phyloP scores from a whole-genome alignment of 1,284 basidiomycete species.

The Exobasidium cylindrosporum region DNA sequence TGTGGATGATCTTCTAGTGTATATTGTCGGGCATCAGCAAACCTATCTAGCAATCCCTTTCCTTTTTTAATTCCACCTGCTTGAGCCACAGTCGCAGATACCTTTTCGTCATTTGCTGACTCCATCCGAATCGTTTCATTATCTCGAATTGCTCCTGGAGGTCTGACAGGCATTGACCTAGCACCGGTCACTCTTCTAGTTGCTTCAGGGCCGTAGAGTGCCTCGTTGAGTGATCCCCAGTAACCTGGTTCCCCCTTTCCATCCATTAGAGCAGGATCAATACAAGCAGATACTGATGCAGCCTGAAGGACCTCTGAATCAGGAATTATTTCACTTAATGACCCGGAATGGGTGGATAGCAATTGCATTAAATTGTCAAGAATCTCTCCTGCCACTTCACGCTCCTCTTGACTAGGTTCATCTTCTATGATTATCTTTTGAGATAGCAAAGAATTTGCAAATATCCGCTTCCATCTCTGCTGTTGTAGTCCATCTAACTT shows the following conservation, averaged over 20 bases:
- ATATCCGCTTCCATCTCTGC: background rate
- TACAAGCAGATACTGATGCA: background rate
- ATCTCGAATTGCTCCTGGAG: constrained; percentile 21
- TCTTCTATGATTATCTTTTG: background rate
- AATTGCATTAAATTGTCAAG: background rate
- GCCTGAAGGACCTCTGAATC: background rate
- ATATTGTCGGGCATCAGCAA: constrained; percentile 10
- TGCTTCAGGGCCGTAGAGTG: constrained; percentile 3
- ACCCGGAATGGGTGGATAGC: constrained; percentile 12
- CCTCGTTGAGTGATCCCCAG: constrained; percentile 39
- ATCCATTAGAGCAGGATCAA: constrained; percentile 31
- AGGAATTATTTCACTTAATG: background rate
- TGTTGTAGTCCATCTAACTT: constrained; percentile 10
- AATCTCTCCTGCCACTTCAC: constrained; percentile 1
- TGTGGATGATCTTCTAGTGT: constrained; percentile 6
- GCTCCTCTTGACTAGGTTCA: background rate
- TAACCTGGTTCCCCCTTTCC: constrained; percentile 26
- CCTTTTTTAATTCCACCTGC: constrained; percentile 3
- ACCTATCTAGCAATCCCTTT: constrained; percentile 7
- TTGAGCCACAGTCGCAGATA: constrained; percentile 14
- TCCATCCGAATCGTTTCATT: constrained; percentile 30
- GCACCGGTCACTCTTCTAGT: constrained; percentile 10
- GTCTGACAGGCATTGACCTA: constrained; percentile 13
- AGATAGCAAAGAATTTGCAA: background rate
- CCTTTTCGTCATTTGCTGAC: constrained; percentile 24